These are phyloP conservation scores for Melastoma candidum DNA, from an alignment of 441 rosid species.

Conservation along the genomic window DNA sequence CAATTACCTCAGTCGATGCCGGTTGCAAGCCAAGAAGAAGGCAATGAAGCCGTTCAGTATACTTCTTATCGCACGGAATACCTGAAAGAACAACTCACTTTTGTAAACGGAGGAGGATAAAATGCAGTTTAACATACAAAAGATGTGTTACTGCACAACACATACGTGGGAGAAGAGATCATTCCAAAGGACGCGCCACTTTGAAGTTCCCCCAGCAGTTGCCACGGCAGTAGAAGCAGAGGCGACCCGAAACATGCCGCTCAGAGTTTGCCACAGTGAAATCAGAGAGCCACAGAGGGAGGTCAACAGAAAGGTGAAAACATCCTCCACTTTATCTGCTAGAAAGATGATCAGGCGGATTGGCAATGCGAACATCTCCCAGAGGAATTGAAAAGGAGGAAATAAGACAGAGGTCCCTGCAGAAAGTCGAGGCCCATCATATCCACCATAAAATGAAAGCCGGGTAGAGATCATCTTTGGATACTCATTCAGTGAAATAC, in stretches of 20 bases:
- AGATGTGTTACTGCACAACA: constrained; percentile 5
- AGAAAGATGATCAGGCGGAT: constrained; percentile 49
- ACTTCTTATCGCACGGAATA: constrained; percentile 83
- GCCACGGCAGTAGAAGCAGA: constrained; percentile 54
- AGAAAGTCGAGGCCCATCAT: constrained; percentile 7
- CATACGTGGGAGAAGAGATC: constrained; percentile 90
- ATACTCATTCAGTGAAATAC: too few species aligned
- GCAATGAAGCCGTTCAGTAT: constrained; percentile 84
- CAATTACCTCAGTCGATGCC: constrained; percentile 90
- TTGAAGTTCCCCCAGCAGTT: constrained; percentile 53
- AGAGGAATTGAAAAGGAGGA: constrained; percentile 50
- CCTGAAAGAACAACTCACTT: constrained; percentile 29
- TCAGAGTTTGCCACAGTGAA: constrained; percentile 41
- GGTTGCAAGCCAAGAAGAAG: constrained; percentile 82
- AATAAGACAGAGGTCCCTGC: constrained; percentile 51
- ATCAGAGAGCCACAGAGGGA: constrained; percentile 33
- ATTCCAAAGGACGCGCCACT: constrained; percentile 91
- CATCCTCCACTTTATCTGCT: constrained; percentile 24
- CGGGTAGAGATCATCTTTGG: too few species aligned
- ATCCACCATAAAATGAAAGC: constrained; percentile 12
- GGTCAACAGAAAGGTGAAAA: constrained; percentile 25
- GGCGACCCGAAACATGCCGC: constrained; percentile 45
- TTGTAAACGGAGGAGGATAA: constrained; percentile 9
- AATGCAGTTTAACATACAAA: constrained; percentile 5
- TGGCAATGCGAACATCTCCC: constrained; percentile 68